Conservation (phyloP, 2,329 filamentous ascomycete species). For the Clonostachys chloroleuca region DNA sequence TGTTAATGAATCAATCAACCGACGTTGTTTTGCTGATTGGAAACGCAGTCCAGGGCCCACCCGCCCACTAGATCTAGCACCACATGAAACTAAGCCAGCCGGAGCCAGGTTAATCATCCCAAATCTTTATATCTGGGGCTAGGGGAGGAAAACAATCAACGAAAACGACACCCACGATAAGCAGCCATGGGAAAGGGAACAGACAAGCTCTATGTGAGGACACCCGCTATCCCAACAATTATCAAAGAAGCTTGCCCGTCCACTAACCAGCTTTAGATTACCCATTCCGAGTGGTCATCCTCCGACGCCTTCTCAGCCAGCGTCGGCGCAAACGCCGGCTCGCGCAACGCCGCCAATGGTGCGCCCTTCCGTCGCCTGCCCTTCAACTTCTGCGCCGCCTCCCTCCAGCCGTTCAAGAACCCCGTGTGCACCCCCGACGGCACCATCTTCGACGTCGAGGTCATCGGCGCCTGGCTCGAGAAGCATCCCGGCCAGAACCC, state of each 20-base stretch:
- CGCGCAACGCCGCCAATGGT: conserved; percentile 35
- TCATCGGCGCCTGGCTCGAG: conserved; percentile 90
- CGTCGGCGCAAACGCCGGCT: conserved; percentile 61
- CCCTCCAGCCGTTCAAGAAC: conserved; percentile 90
- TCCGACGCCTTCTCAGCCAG: conserved; percentile 84
- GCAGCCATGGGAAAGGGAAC: conserved; percentile 36
- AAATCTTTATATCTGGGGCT: no score
- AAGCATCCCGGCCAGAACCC: conserved; percentile 87
- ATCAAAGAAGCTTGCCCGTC: background rate
- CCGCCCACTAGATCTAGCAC: no score
- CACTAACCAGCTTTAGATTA: conserved; percentile 51
- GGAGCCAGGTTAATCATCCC: no score
- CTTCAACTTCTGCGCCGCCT: conserved; percentile 97
- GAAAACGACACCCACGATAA: background rate
- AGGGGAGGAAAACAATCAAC: conserved; percentile 1
- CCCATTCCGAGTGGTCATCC: conserved; percentile 96
- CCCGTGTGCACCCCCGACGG: conserved; percentile 87
- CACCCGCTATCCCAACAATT: background rate
- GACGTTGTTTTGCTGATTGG: no score
- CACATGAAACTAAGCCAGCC: no score
- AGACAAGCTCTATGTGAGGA: conserved; percentile 37
- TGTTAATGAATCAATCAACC: no score
- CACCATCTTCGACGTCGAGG: conserved; percentile 91
- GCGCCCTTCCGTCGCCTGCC: conserved; percentile 78
- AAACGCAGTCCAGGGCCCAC: no score